A percentile compares a stretch with the other conserved stretches of the same genome.
These are phyloP conservation scores for Chalaropsis thielavioides DNA, from an alignment of 2,329 filamentous ascomycete species.

Conservation along the genomic window DNA sequence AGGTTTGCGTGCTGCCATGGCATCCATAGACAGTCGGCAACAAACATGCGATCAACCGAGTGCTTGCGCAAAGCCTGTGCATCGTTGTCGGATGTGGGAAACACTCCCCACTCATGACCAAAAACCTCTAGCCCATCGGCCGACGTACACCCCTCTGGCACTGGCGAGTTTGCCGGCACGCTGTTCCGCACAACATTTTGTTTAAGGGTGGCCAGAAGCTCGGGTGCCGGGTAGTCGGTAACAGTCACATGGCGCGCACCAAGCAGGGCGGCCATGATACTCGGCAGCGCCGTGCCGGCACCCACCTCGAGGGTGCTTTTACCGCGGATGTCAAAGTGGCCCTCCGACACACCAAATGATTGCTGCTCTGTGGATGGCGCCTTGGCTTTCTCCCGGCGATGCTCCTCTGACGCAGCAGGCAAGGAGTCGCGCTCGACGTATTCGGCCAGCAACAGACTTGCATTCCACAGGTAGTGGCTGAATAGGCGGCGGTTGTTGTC, in stretches of 20 bases:
- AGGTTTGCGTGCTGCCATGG: constrained; percentile 55
- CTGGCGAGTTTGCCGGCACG: constrained; percentile 4
- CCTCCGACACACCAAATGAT: constrained; percentile 15
- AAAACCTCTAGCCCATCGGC: constrained; percentile 30
- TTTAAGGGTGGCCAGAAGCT: constrained; percentile 43
- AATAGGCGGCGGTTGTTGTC: constrained; percentile 47
- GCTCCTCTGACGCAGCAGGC: constrained; percentile 12
- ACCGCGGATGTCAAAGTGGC: constrained; percentile 34
- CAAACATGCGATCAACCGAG: constrained; percentile 48
- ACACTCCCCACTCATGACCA: constrained; percentile 52
- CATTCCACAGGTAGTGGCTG: constrained; percentile 62
- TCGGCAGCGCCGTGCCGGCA: constrained; percentile 45
- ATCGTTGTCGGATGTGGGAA: constrained; percentile 20
- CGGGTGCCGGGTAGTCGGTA: constrained; percentile 52
- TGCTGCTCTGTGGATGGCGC: not conserved
- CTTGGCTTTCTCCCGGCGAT: not conserved
- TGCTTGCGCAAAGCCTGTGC: constrained; percentile 20
- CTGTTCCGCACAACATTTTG: constrained; percentile 42
- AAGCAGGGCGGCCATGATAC: constrained; percentile 34
- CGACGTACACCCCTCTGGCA: constrained; percentile 15
- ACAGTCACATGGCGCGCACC: constrained; percentile 39
- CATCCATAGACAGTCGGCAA: constrained; percentile 65
- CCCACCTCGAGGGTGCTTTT: constrained; percentile 49
- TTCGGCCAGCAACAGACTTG: constrained; percentile 41
- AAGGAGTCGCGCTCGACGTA: constrained; percentile 38